Percentiles rank a stretch among this genome's conserved stretches.
Conservation (phyloP, 306 rosid species). For the Sphenostylis stenocarpa region DNA sequence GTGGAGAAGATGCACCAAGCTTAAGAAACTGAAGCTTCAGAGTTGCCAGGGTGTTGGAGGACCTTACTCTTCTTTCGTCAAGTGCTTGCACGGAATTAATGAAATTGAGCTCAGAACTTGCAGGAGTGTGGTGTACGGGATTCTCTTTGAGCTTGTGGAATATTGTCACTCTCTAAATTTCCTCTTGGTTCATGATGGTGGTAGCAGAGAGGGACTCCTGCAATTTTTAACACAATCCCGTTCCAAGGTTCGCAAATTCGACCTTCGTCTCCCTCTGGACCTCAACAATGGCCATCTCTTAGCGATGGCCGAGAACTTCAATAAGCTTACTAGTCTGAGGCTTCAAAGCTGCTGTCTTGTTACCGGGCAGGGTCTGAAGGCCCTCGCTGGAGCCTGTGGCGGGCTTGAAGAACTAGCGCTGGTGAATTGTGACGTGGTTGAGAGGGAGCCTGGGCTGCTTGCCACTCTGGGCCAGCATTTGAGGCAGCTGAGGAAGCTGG, state of each 20-base stretch:
- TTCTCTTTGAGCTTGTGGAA: slow-evolving; percentile 59
- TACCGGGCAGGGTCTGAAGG: slow-evolving; percentile 75
- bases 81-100: slow-evolving; percentile 52
- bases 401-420: slow-evolving; percentile 70
- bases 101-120: slow-evolving; percentile 80
- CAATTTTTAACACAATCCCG: slow-evolving; percentile 47
- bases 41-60: slow-evolving; percentile 78
- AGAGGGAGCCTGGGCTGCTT: slow-evolving; percentile 76
- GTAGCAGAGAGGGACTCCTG: slow-evolving; percentile 68
- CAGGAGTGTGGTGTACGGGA: slow-evolving; percentile 68
- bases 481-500: slow-evolving; percentile 63
- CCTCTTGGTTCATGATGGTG: slow-evolving; percentile 81
- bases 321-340: slow-evolving; percentile 48
- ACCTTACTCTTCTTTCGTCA: slow-evolving; percentile 55
- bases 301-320: slow-evolving; percentile 51
- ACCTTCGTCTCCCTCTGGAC: slow-evolving; percentile 87
- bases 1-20: slow-evolving; percentile 66
- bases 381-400: slow-evolving; percentile 46
- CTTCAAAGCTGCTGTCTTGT: slow-evolving; percentile 87
- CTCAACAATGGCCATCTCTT: slow-evolving; percentile 65
- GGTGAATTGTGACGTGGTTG: slow-evolving; percentile 83
- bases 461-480: slow-evolving; percentile 79
- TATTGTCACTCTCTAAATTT: slow-evolving; percentile 55
- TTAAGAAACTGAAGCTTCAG: slow-evolving; percentile 54
- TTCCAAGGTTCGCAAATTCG: slow-evolving; percentile 51